Conservation (phyloP, 169 alveolate genomes). For the Cryptosporidium muris region DNA sequence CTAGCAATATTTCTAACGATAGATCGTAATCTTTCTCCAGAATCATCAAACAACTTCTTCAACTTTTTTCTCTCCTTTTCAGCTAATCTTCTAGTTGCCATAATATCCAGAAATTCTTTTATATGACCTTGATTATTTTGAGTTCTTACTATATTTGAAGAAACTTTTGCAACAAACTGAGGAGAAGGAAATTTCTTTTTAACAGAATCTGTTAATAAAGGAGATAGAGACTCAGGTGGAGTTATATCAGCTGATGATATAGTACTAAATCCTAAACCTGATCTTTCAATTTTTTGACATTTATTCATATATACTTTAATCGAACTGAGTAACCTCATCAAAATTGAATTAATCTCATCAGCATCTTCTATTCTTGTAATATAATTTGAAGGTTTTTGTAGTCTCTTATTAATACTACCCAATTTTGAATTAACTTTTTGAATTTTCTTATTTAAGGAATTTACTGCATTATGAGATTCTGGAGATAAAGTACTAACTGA, state of each 20-base stretch:
- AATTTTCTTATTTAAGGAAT: conserved; percentile 20
- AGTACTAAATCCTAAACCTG: background rate
- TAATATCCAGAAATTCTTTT: background rate
- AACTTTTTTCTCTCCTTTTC: conserved; percentile 28
- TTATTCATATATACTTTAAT: conserved; percentile 2
- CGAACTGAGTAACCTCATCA: conserved; percentile 16
- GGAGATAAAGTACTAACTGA: conserved; percentile 12
- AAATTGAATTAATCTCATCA: conserved; percentile 21
- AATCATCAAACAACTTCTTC: conserved; percentile 39
- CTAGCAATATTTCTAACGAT: conserved; percentile 4
- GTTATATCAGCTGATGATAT: background rate
- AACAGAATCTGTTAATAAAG: conserved; percentile 30
- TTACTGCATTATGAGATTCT: conserved; percentile 25
- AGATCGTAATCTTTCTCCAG: conserved; percentile 3
- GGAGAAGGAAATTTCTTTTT: conserved; percentile 38
- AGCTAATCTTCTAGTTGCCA: conserved; percentile 10
- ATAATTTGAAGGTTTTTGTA: conserved; percentile 44
- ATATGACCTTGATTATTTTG: conserved; percentile 44
- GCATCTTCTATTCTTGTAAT: conserved; percentile 22
- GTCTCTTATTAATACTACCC: conserved; percentile 11
- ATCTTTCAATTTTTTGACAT: conserved; percentile 15
- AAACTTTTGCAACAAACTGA: conserved; percentile 19
- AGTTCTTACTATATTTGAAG: conserved; percentile 29
- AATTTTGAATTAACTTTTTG: conserved; percentile 24
- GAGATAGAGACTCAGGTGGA: conserved; percentile 50